Evolutionary conservation across 2,329 filamentous ascomycete genomes (phyloP), one percentile per base, ranked within the genome.

Genomic region (Alternaria infectoria): DNA sequence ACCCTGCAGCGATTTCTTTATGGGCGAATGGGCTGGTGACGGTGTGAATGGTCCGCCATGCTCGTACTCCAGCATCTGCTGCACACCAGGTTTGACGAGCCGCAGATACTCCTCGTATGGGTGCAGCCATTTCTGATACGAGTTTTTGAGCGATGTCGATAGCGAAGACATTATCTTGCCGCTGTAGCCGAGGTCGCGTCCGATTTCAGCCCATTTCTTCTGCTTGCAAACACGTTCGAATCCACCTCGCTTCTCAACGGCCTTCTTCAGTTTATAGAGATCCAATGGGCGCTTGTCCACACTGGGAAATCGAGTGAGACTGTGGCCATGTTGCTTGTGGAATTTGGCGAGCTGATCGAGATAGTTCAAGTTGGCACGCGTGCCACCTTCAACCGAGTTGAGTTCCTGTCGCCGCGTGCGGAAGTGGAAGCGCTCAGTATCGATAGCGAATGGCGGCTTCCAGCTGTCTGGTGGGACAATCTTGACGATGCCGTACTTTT

Each of bases 161-260:
- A 99, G 84, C 9, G 96, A 98, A 3, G 95, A 98, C 96, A 99
- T 99, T 67, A 99, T 99, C 84, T 99, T 99, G 77, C 96, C 96
- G 77, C 95, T 98, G 81, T 99, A 99, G 58, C 96, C 96, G 51
- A 99, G 83, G 78, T 98, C 96, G 74, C 96, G 90, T 32, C 96
- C 96, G 72, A 99, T 98, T 80, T 99, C 96, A 15, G 96, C 96
- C 96, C 96, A 99, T 83, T 98, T 98, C 83, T 99, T 99, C 59
- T 91, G 87, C 81, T 97, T 97, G 86, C 96, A 99, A 47, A 99
- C 96, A 76, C 92, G 92, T 59, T 97, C 94, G 73, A 99, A 99
- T 4, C 96, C 96, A 50, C 96, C 96, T 66, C 96, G 89, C 28
- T 93, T 91, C 77, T 98, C 96, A 36, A 99, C 96, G 1, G 95